A percentile compares a stretch with the other conserved stretches of the same genome.
phyloP scores from a whole-genome alignment of 1,139 yeast genomes.

The Pichiaceae sp. region DNA sequence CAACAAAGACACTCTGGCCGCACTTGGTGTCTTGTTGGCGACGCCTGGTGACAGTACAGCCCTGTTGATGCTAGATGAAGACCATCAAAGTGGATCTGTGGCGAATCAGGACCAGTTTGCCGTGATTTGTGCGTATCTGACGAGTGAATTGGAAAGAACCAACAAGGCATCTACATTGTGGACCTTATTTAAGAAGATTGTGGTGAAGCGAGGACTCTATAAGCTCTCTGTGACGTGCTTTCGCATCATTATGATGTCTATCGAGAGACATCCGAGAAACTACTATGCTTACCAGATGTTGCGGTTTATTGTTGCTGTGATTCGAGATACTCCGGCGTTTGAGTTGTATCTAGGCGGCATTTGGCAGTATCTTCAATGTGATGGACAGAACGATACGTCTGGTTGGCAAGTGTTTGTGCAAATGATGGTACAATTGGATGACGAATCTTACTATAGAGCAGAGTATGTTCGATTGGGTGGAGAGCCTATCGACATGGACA shows the following conservation, averaged over 20 bases:
- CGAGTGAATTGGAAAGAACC: conserved; percentile 28
- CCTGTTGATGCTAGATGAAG: conserved; percentile 23
- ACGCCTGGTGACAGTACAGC: conserved; percentile 33
- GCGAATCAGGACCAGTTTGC: background rate
- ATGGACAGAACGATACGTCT: conserved; percentile 9
- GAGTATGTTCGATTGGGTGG: conserved; percentile 7
- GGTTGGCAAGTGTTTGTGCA: conserved; percentile 12
- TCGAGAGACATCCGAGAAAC: conserved; percentile 31
- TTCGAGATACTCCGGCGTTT: conserved; percentile 1
- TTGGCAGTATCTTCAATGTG: conserved; percentile 1
- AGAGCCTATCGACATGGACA: too few relatives aligned
- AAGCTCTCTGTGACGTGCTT: background rate
- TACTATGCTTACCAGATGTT: conserved; percentile 37
- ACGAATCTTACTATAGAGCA: conserved; percentile 5
- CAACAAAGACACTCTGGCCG: conserved; percentile 8
- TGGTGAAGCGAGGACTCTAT: conserved; percentile 2
- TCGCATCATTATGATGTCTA: conserved; percentile 25
- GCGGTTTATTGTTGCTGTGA: conserved; percentile 24
- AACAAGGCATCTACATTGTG: conserved; percentile 38
- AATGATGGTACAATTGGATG: conserved; percentile 4
- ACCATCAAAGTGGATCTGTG: background rate
- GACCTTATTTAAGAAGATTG: conserved; percentile 27
- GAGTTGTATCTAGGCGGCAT: background rate
- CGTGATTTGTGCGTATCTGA: conserved; percentile 17
- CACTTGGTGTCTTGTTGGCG: conserved; percentile 29